These are phyloP conservation scores for Calendula officinalis DNA, from an alignment of 129 eudicot species.

Conservation along the genomic window DNA sequence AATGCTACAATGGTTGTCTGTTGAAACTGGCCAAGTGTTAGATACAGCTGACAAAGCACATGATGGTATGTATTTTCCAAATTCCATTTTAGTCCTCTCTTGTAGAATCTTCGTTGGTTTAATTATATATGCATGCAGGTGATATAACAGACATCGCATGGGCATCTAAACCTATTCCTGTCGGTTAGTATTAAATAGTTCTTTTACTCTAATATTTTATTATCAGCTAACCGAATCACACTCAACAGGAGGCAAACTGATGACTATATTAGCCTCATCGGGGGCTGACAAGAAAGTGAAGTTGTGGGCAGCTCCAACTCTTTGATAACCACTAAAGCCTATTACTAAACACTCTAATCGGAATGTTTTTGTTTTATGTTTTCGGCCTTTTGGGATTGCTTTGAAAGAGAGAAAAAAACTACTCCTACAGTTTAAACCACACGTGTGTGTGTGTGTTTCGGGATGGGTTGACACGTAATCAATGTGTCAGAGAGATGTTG, in stretches of 20 bases:
- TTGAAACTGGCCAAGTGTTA: constrained; percentile 74
- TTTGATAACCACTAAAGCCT: not conserved
- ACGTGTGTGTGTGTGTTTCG: too few species aligned
- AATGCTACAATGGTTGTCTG: constrained; percentile 72
- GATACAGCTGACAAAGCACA: constrained; percentile 91
- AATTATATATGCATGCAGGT: constrained; percentile 44
- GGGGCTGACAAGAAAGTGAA: not conserved
- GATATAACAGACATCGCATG: constrained; percentile 79
- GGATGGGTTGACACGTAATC: constrained; percentile 12
- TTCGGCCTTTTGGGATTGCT: constrained; percentile 12
- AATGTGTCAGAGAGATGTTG: not conserved
- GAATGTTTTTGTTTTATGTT: constrained; percentile 13
- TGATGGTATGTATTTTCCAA: constrained; percentile 53
- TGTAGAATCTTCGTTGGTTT: constrained; percentile 1
- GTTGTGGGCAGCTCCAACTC: not conserved
- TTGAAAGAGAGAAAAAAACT: not conserved
- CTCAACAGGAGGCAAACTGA: too few species aligned
- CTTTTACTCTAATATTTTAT: not conserved
- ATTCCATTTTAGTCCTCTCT: not conserved
- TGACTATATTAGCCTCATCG: not conserved
- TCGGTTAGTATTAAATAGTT: constrained; percentile 38
- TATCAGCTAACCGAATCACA: not conserved
- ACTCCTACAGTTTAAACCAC: constrained; percentile 10
- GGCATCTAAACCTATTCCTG: constrained; percentile 62
- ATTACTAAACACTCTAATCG: not conserved